Conservation (phyloP, 176 grass and related monocot species). For the Otatea glauca region DNA sequence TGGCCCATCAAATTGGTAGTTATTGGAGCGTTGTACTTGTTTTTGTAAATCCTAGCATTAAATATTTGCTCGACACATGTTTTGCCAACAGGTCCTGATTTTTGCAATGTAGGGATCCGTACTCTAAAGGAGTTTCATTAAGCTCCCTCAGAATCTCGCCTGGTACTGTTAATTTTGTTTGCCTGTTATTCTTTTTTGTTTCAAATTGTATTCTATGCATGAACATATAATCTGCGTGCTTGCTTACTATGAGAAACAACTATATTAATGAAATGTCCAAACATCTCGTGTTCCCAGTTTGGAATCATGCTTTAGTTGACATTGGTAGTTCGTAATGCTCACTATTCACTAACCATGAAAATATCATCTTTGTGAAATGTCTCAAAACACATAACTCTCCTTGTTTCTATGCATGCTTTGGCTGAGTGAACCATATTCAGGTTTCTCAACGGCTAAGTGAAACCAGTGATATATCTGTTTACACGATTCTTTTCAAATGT, state of each 20-base stretch:
- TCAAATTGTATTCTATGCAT: background rate
- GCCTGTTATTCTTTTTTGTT: conserved; percentile 1
- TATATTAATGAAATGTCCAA: background rate
- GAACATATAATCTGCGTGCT: background rate
- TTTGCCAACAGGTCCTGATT: conserved; percentile 51
- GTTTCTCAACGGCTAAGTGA: background rate
- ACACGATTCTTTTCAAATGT: background rate
- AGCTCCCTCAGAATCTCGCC: conserved; percentile 62
- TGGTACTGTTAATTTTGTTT: conserved; percentile 53
- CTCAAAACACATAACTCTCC: background rate
- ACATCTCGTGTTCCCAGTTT: background rate
- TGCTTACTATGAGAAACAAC: background rate
- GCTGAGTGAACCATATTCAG: conserved; percentile 11
- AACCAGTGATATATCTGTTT: no score
- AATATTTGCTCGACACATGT: conserved; percentile 36
- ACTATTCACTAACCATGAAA: conserved; percentile 16
- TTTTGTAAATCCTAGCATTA: conserved; percentile 11
- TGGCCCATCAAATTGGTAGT: conserved; percentile 81
- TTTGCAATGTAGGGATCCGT: conserved; percentile 80
- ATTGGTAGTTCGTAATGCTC: background rate
- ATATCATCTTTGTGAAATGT: background rate
- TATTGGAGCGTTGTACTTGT: conserved; percentile 35
- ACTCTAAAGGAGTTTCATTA: conserved; percentile 70
- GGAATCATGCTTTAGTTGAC: background rate
- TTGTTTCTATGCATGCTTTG: background rate